Evolutionary conservation across 345 rosid genomes (phyloP).

Genomic region (Trapa bicornis): DNA sequence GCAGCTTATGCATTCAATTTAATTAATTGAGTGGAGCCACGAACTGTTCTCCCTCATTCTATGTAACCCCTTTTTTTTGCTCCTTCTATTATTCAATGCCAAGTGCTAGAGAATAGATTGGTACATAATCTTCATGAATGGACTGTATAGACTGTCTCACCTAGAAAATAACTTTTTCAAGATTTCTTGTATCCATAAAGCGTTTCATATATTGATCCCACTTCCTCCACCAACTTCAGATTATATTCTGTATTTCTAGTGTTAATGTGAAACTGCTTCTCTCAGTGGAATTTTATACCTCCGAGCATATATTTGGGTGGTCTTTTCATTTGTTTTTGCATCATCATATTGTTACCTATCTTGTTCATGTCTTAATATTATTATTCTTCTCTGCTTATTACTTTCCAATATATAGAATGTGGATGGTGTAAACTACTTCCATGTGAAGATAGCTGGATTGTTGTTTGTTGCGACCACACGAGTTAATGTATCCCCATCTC

Average conservation of each 20-base stretch:
- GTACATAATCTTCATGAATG: too few species aligned
- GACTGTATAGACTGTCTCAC: not conserved
- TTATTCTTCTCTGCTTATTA: not conserved
- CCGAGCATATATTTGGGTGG: not conserved
- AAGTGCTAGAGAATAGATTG: too few species aligned
- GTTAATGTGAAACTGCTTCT: not conserved
- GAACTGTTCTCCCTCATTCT: not conserved
- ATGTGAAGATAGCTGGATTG: slow-evolving; percentile 87
- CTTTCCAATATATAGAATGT: slow-evolving; percentile 36
- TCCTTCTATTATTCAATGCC: not conserved
- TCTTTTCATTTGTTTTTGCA: not conserved
- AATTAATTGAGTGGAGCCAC: not conserved
- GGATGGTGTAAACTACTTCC: slow-evolving; percentile 97
- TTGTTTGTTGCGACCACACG: slow-evolving; percentile 92
- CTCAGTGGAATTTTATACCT: not conserved
- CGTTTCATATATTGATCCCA: not conserved
- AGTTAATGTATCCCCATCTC: slow-evolving; percentile 83
- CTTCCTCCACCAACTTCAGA: not conserved
- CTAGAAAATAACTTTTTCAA: not conserved
- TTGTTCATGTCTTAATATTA: not conserved
- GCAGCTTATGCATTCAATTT: not conserved
- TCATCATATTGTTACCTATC: not conserved
- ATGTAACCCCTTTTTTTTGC: not conserved
- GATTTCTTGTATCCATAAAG: not conserved
- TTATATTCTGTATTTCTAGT: not conserved